A percentile compares a stretch with the other conserved stretches of the same genome.
These are phyloP conservation scores for Amylocarpus encephaloides DNA, from an alignment of 2,329 filamentous ascomycete genomes.

Conservation along the genomic window DNA sequence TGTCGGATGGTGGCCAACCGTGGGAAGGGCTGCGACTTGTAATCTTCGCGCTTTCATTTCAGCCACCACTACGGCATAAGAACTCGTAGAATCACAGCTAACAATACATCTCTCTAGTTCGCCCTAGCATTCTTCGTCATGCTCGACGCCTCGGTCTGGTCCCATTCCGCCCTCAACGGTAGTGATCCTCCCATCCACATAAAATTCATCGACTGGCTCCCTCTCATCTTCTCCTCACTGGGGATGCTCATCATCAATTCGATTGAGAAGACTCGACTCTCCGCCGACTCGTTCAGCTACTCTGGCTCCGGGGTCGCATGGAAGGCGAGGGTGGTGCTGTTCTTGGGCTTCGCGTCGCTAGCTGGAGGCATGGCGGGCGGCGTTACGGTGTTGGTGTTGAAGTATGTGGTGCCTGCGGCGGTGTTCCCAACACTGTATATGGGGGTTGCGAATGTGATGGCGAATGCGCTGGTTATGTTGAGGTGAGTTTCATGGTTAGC, in stretches of 20 bases:
- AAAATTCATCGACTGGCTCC: conserved; percentile 64
- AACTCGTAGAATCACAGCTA: background rate
- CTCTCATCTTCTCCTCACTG: conserved; percentile 58
- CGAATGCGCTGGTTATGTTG: conserved; percentile 56
- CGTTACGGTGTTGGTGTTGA: conserved; percentile 62
- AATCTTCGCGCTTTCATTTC: too few species aligned
- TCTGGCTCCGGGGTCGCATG: conserved; percentile 57
- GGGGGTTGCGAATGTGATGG: conserved; percentile 61
- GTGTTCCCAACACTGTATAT: conserved; percentile 55
- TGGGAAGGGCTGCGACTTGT: too few species aligned
- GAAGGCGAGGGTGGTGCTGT: conserved; percentile 63
- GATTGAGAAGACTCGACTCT: conserved; percentile 60
- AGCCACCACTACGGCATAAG: too few species aligned
- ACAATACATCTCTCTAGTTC: conserved; percentile 40
- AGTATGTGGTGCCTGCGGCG: conserved; percentile 53
- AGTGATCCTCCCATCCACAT: conserved; percentile 50
- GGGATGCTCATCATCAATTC: conserved; percentile 68
- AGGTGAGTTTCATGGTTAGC: conserved; percentile 38
- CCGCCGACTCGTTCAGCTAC: conserved; percentile 57
- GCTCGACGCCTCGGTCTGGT: conserved; percentile 63
- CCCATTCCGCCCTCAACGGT: conserved; percentile 52
- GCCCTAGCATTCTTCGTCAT: conserved; percentile 63
- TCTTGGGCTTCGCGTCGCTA: conserved; percentile 58
- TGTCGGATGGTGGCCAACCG: too few species aligned
- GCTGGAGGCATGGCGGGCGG: conserved; percentile 64